Base-by-base conservation (phyloP, 202 grass and related monocot species). In the Eragrostis tef region DNA sequence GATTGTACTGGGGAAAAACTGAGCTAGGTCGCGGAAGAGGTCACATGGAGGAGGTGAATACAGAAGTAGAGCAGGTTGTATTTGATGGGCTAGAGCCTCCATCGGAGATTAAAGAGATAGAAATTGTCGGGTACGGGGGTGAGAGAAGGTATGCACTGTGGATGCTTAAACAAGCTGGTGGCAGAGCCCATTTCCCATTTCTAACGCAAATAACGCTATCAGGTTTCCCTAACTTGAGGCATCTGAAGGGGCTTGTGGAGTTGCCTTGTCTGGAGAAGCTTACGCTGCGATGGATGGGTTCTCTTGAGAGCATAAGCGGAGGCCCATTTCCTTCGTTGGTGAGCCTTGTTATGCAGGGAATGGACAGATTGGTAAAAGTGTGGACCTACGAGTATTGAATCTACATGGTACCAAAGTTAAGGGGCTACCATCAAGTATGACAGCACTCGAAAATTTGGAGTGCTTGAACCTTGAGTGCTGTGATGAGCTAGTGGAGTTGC, bases 251-350 rank as follows among this genome's bases (percentile, higher is more conserved):
- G 15, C 74, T 86, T 45, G 66, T n/a, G 2, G 57, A 54, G 19
- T 43, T 80, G 54, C n/a, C 54, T 71, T 46, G n/a, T 51, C 7
- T 86, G 6, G 16, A 6, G 6, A 1, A 14, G 45, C 54, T 83
- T 63, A 0, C 1, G 0, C 34, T 83, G 6, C 9, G 0, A 5
- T 0, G 1, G 0, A 83, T 83, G 31, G 3, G 7, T 10, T 11
- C 11, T 62, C 54, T 86, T 48, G 70, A 41, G 50, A 73, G 11
- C 11, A n/a, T 64, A 26, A 50, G 43, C 0, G 43, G 16, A 57
- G 75, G 65, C 9, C 72, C 75, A 25, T 79, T 71, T 51, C 83
- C 64, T 52, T 59, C 53, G n/a, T 17, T 79, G 2, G 75, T 63
- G 43, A 3, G 21, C 13, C 63, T 82, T 20, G 0, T 0, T 4